Percentiles rank a stretch among this genome's conserved stretches.
phyloP scores from a whole-genome alignment of 208 protist species.

The Porcisia deanei region DNA sequence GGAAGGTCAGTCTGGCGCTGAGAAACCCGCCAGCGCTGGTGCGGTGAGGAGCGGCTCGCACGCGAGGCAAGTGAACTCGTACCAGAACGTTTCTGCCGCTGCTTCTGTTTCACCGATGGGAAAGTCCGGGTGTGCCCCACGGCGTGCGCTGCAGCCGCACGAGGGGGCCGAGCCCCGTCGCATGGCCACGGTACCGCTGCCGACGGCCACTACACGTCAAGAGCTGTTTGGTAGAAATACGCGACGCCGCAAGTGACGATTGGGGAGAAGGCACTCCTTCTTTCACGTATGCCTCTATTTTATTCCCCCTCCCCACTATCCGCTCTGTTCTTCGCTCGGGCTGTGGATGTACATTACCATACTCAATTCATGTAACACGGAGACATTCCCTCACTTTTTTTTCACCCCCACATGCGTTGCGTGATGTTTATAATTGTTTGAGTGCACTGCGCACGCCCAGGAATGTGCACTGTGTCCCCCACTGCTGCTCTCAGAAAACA shows the following conservation, averaged over 20 bases:
- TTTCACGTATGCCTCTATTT: not conserved
- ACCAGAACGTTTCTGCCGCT: not conserved
- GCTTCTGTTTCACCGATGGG: slow-evolving; percentile 1
- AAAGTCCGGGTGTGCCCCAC: not conserved
- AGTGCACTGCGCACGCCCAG: no score
- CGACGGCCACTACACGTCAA: slow-evolving; percentile 25
- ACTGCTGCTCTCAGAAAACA: no score
- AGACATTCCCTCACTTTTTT: no score
- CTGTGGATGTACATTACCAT: not conserved
- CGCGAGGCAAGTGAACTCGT: not conserved
- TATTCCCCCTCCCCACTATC: no score
- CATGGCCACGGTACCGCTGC: slow-evolving; percentile 31
- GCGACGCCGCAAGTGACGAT: slow-evolving; percentile 2
- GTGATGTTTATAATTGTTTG: no score
- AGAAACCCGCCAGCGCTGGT: not conserved
- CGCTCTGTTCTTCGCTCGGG: not conserved
- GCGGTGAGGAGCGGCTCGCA: not conserved
- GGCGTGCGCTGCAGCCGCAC: slow-evolving; percentile 2
- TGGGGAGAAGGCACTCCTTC: not conserved
- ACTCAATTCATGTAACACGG: not conserved
- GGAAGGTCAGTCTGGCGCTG: not conserved
- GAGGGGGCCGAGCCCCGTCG: slow-evolving; percentile 11
- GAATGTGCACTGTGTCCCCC: no score
- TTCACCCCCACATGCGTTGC: no score
- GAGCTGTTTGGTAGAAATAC: slow-evolving; percentile 18